Evolutionary conservation across 2,329 filamentous ascomycete species (phyloP).

Genomic region (Colletotrichum spaethianum): DNA sequence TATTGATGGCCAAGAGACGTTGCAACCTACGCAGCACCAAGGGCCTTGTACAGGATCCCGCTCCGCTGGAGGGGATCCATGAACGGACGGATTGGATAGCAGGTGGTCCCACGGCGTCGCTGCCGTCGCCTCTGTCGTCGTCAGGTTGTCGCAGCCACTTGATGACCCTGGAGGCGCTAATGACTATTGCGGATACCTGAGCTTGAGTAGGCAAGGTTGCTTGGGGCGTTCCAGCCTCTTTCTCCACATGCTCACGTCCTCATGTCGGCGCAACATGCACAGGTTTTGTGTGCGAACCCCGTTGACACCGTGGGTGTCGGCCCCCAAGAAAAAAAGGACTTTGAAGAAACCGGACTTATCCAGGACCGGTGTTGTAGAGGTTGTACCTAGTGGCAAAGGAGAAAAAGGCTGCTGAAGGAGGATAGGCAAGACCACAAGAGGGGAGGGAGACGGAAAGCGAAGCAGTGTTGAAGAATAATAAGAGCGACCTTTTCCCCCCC

Average conservation of each 20-base stretch:
- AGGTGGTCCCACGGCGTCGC: background rate
- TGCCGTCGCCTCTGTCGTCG: background rate
- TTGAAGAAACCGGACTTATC: background rate
- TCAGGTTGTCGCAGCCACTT: slow-evolving; percentile 6
- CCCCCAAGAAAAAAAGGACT: background rate
- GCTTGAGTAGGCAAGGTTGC: background rate
- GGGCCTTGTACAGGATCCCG: background rate
- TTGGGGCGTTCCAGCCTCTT: background rate
- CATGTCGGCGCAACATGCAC: slow-evolving; percentile 1
- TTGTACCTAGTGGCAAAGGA: background rate
- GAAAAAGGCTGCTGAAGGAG: background rate
- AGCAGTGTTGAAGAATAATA: slow-evolving; percentile 3
- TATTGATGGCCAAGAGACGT: background rate
- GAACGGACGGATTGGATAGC: background rate
- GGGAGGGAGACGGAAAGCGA: background rate
- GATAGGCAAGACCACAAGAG: background rate
- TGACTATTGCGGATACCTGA: background rate
- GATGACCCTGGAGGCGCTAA: background rate
- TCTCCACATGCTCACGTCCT: background rate
- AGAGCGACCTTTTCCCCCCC: background rate
- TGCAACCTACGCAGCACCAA: background rate
- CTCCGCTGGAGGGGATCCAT: background rate
- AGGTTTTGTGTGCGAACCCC: background rate
- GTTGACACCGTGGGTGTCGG: background rate
- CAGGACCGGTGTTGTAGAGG: background rate